A percentile compares a stretch with the other conserved stretches of the same genome.
Conservation (phyloP, 2,329 filamentous ascomycete species). For the Trichoderma aggressivum region DNA sequence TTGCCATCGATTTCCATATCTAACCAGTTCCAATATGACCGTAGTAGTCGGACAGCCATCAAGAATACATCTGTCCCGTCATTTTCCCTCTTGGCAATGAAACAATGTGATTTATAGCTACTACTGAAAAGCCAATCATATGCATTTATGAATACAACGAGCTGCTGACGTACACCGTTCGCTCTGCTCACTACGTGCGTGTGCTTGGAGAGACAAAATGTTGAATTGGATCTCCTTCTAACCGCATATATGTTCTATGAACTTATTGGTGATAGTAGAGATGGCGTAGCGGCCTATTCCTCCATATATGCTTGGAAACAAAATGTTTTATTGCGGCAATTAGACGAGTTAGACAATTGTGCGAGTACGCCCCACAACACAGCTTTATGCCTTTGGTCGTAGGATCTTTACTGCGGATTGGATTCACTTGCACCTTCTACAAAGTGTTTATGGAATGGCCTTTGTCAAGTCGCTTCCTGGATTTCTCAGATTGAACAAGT, state of each 20-base stretch:
- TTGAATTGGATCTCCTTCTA: not conserved
- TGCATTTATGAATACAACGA: not conserved
- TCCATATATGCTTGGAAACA: not conserved
- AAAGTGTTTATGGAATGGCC: conserved; percentile 23
- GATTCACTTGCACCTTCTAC: conserved; percentile 34
- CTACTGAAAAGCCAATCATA: not conserved
- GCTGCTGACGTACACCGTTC: not conserved
- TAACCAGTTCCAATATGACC: not conserved
- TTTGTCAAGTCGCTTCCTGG: conserved; percentile 36
- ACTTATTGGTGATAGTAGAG: not conserved
- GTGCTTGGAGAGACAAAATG: not conserved
- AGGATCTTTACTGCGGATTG: conserved; percentile 29
- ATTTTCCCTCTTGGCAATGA: not conserved
- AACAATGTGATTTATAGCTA: not conserved
- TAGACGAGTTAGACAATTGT: conserved; percentile 20
- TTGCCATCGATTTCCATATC: not conserved
- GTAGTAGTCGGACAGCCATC: not conserved
- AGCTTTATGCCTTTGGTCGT: conserved; percentile 26
- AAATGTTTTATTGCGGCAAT: conserved; percentile 21
- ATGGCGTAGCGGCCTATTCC: too few relatives aligned
- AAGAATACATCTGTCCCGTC: not conserved
- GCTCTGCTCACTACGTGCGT: not conserved
- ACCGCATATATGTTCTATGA: not conserved
- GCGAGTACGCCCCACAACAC: conserved; percentile 26
- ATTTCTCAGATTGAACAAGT: conserved; percentile 31